Evolutionary conservation across 2,329 filamentous ascomycete genomes (phyloP), one percentile per base, ranked within the genome.

Genomic region (Teratosphaeria destructans): DNA sequence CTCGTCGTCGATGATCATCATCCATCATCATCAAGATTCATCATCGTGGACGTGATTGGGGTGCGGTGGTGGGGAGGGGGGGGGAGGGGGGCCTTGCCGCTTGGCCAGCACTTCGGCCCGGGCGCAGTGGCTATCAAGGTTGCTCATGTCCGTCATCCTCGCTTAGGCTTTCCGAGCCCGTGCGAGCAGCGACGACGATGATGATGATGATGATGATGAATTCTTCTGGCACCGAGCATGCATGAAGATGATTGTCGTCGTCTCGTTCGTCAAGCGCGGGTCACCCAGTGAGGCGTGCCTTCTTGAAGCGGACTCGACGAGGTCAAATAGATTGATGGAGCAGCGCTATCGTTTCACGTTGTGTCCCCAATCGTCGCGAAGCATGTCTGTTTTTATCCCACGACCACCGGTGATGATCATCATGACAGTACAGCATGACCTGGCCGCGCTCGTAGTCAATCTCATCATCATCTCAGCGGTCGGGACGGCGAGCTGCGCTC

Each of bases 101-200:
- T 29, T 29, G 29, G 52, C 37, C n/a, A 26, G 43, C 27, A 47
- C 19, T n/a, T 26, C 19, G 55, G 55, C 37, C 55, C 55, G 55
- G 12, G 19, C 19, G 19, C 19, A 19, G 12, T 35, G 35, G 55
- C 55, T 57, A 52, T 57, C 55, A 32, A 49, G 43, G 52, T 32
- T 54, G 52, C 6, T 54, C 19, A 49, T 58, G 57, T 39, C 57
- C 57, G 57, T 58, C 57, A 58, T 58, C 43, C 29, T 58, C 47
- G 57, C 43, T 12, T 57, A 54, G 52, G 52, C 23, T 26, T 53
- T 53, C 29, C 52, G 52, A 53, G 52, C 52, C 23, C 23, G 29
- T 32, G 55, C n/a, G 55, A 53, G 43, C 29, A 47, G 23, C 23
- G 43, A 19, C 19, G 19, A 19, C 19, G 19, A 19, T 19, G 19